Evolutionary conservation across 495 filamentous ascomycete genomes (phyloP), one percentile per base, ranked within the genome.

Genomic region (Aspergillus affinis): DNA sequence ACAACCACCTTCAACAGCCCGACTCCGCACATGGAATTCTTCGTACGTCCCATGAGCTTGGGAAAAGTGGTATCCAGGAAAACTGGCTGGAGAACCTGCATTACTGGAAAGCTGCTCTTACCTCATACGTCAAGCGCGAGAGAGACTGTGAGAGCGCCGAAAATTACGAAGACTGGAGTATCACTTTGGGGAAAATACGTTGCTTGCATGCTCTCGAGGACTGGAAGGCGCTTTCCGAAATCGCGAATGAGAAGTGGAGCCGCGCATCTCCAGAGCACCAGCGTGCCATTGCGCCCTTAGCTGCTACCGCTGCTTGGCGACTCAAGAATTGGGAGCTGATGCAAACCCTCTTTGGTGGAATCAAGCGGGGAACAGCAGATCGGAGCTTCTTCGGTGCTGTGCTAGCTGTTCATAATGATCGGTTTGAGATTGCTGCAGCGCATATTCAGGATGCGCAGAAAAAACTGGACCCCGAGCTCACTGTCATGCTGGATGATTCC

Each of bases 131-230:
- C 61, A 85, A 90, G 59, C 87, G 91, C 17, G 88, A 91, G 62
- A 77, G 72, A 55, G 82, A 87, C 9, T 10, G 13, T 1, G 10
- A 4, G 13, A 15, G 13, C 13, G 13, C 36, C 15, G 12, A 41
- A 41, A 90, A 96, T 50, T 82, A 84, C 3, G 77, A 83, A 6
- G 89, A 89, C 0, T 89, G 98, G 60, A 92, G 97, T 55, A 87
- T 97, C 32, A 93, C 93, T 5, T 96, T 98, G 91, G 94, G 94
- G 59, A 98, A 98, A 74, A 99, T 99, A 94, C 88, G 95, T 18
- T 99, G 94, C 82, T 76, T 97, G 48, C 95, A 99, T 68, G 94
- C 94, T 32, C 83, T 99, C 32, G 94, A 93, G 48, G 94, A 99
- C 70, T 99, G 93, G 93, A 94, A 97, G 62, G 84, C 90, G 10